Conservation (phyloP, 352 stramenopile genomes). For the Phytophthora parvispora region DNA sequence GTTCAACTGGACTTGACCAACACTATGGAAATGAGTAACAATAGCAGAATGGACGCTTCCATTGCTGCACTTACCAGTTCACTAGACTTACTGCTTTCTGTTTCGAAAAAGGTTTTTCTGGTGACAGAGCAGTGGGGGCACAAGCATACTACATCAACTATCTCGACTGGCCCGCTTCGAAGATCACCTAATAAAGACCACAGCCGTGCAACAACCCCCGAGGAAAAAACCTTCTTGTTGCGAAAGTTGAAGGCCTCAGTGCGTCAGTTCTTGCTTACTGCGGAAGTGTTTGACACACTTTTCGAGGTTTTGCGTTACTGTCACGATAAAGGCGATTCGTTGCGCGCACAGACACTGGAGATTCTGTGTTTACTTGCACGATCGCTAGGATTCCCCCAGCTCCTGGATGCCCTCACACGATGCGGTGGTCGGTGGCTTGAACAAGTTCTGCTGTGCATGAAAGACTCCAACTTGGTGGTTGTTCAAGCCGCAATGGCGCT, state of each 20-base stretch:
- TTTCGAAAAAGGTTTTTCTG: slow-evolving; percentile 24
- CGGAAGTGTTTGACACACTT: slow-evolving; percentile 50
- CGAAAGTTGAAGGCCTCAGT: slow-evolving; percentile 27
- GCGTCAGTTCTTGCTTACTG: slow-evolving; percentile 30
- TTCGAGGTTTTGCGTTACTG: slow-evolving; percentile 43
- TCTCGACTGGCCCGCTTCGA: slow-evolving; percentile 1
- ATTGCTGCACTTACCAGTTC: slow-evolving; percentile 18
- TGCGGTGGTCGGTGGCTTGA: slow-evolving; percentile 64
- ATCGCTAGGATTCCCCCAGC: slow-evolving; percentile 59
- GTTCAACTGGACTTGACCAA: slow-evolving; percentile 43
- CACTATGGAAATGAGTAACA: slow-evolving; percentile 11
- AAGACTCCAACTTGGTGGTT: slow-evolving; percentile 35
- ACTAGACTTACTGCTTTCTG: slow-evolving; percentile 21
- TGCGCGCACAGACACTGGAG: slow-evolving; percentile 23
- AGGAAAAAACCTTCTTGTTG: slow-evolving; percentile 29
- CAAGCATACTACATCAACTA: background rate
- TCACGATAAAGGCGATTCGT: slow-evolving; percentile 6
- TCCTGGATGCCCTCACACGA: slow-evolving; percentile 69
- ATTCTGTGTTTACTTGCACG: slow-evolving; percentile 43
- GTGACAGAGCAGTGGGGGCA: slow-evolving; percentile 19
- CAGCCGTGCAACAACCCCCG: background rate
- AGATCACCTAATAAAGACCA: slow-evolving; percentile 7
- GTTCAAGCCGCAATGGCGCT: slow-evolving; percentile 54
- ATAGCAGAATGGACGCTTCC: background rate
- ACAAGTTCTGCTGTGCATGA: slow-evolving; percentile 55